Base-by-base conservation (phyloP, 305 asterid genomes). In the Solanum hybrid region DNA sequence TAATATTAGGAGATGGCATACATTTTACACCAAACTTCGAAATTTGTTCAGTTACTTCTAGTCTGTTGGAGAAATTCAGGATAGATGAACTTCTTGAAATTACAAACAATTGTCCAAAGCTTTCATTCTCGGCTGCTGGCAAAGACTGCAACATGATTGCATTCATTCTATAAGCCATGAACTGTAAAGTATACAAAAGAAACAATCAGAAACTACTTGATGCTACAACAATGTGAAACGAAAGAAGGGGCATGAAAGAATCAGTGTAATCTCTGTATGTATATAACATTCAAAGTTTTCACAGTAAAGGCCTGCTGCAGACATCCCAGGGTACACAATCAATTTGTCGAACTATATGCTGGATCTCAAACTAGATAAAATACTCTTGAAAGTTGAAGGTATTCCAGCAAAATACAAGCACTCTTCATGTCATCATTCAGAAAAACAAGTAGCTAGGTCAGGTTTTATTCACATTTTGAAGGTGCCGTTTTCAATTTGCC, bases 81-180 rank as follows among this genome's bases (percentile, higher is more conserved):
- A 90, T 79, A 89, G 91, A 89, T 81, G 87, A 88, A 86, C 91
- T 92, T 89, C 92, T 90, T 69, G 79, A 88, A 90, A 90, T 76
- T 79, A 89, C 35, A 66, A 72, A 87, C 20, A 91, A 89, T 87
- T 90, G 86, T 40, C 89, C 92, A 11, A 79, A 86, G 86, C 91
- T 86, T 90, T 93, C 93, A 73, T 89, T 90, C 85, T 89, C 92
- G 72, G 89, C 66, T 85, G 91, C 89, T 73, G 94, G 90, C 77
- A 89, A 32, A 85, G 95, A 82, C 86, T 92, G 94, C 89, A 92
- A 86, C 89, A 75, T 60, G 76, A 91, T 86, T 85, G 88, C 89
- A 90, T 94, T 93, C 94, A 93, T 93, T 90, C 51, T 88, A 86
- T 88, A 88, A 73, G 92, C 88, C 95, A 93, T 92, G 90, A 91